Conservation (phyloP, 2,329 filamentous ascomycete genomes). For the Diaporthe vexans region DNA sequence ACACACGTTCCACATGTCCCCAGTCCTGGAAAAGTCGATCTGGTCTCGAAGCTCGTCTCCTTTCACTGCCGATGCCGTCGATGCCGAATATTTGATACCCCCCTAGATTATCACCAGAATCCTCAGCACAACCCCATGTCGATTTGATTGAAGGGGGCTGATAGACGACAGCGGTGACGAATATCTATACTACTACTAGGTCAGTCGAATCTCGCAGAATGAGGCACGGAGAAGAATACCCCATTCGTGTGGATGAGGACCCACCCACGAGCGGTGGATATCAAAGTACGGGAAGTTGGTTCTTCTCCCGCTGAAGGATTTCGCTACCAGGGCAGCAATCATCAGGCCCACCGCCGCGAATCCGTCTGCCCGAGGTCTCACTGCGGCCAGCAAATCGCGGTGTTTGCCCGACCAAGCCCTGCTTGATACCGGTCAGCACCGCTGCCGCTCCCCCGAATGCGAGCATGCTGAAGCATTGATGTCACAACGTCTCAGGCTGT, state of each 20-base stretch:
- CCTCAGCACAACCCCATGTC: not conserved
- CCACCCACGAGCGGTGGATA: conserved; percentile 12
- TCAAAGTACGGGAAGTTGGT: not conserved
- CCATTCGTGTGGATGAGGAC: not conserved
- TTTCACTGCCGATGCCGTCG: not conserved
- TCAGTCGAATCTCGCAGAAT: conserved; percentile 12
- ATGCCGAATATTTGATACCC: not conserved
- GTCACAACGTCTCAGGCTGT: conserved; percentile 2
- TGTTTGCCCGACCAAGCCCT: not conserved
- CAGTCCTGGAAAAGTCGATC: not conserved
- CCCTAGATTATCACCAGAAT: conserved; percentile 11
- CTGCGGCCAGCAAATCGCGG: not conserved
- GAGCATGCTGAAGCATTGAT: conserved; percentile 12
- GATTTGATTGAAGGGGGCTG: conserved; percentile 8
- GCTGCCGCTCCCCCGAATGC: not conserved
- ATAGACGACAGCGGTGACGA: conserved; percentile 1
- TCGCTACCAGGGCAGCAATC: not conserved
- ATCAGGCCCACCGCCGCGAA: not conserved
- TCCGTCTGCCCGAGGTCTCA: not conserved
- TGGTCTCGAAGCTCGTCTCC: not conserved
- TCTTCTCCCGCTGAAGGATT: not conserved
- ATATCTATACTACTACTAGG: conserved; percentile 7
- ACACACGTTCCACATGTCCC: no score
- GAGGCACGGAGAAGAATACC: conserved; percentile 15
- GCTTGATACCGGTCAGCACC: conserved; percentile 6